Evolutionary conservation across 2,329 filamentous ascomycete species (phyloP), one percentile per base, ranked within the genome.

Genomic region (Microsporum canis): DNA sequence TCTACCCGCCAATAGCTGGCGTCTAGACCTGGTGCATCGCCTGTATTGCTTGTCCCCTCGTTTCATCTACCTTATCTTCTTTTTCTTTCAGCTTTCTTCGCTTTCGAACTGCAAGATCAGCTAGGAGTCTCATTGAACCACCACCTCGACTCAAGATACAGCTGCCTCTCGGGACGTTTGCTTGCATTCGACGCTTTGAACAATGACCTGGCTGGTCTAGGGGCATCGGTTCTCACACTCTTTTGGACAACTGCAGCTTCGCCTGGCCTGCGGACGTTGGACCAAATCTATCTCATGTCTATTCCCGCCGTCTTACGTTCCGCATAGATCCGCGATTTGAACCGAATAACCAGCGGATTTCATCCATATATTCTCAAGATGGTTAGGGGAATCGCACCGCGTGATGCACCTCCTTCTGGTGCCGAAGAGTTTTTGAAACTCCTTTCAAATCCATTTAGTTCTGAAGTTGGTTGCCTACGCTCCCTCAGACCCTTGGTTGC

Each of bases 401-500:
- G 51, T 55, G 51, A 34, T 31, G 39, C 23, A n/a, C 36, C 36
- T 45, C 38, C 57, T 31, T 31, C 53, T 7, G 31, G 64, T 51
- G 63, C 69, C 14, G 73, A 77, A 43, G 67, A 76, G 62, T 75
- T 78, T 59, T 68, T 79, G 59, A 62, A 72, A 23, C 69, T 79
- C 49, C 74, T 79, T 34, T 69, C 75, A 60, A 71, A 78, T 64
- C 77, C 77, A 1, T 79, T 78, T 64, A 71, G 73, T 60, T 74
- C 76, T 57, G 66, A 71, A 57, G 75, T 77, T 71, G 17, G 75
- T 72, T 12, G 33, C 39, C 23, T 17, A 2, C 39, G 65, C 38
- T 29, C 12, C 6, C 17, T 23, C 17, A 23, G 17, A 23, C 17
- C 17, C 17, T 39, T 57, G 5, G 10, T 6, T 5, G 10, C 27